Percentiles rank a stretch among this genome's conserved stretches.
Evolutionary conservation across 306 rosid genomes (phyloP).

Genomic region (Herpetospermum pedunculosum): DNA sequence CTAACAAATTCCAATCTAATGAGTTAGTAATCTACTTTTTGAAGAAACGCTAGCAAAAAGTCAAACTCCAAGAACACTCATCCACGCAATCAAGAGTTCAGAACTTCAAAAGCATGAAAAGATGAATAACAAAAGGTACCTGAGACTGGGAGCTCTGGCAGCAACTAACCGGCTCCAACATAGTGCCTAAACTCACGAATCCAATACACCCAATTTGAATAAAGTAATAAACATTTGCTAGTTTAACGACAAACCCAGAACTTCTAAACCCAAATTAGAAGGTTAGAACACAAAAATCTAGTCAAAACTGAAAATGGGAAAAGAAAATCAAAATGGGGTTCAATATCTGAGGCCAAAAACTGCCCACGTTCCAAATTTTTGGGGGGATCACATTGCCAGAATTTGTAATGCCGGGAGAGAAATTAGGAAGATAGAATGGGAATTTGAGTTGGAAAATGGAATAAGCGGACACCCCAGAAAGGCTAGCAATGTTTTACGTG

Average conservation of each 20-base stretch:
- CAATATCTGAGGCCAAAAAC: background rate
- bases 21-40: background rate
- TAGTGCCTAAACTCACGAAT: slow-evolving; percentile 33
- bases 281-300: background rate
- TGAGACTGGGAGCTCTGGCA: slow-evolving; percentile 60
- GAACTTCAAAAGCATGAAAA: background rate
- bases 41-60: background rate
- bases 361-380: background rate
- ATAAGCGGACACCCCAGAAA: background rate
- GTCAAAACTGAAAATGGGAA: background rate
- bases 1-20: background rate
- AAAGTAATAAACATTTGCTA: slow-evolving; percentile 27
- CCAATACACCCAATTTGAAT: slow-evolving; percentile 26
- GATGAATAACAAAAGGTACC: slow-evolving; percentile 25
- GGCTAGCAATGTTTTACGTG: slow-evolving; percentile 6
- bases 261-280: slow-evolving; percentile 1
- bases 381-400: background rate
- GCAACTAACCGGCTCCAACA: slow-evolving; percentile 53
- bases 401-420: background rate
- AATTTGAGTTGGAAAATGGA: background rate
- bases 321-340: background rate
- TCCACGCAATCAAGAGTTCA: background rate
- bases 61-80: background rate
- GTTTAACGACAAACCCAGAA: slow-evolving; percentile 13
- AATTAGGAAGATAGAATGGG: background rate